These are phyloP conservation scores for Isatis tinctoria DNA, from an alignment of 345 rosid genomes.

Conservation along the genomic window DNA sequence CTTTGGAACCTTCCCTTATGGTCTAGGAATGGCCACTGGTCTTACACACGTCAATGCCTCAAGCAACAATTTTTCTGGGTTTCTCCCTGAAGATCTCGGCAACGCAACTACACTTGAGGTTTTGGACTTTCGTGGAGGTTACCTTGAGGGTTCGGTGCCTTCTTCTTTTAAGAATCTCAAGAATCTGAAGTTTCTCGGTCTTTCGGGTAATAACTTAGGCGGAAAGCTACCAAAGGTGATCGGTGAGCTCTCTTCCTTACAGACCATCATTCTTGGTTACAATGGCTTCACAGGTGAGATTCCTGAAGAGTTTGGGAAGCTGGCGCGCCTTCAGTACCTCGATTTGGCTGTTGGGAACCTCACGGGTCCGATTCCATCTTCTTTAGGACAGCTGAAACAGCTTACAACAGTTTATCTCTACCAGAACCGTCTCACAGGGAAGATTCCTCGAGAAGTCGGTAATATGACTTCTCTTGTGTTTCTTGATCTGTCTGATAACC, in stretches of 20 bases:
- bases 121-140: conserved; percentile 81
- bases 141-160: conserved; percentile 57
- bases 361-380: conserved; percentile 56
- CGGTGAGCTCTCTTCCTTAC: conserved; percentile 55
- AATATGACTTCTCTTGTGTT: conserved; percentile 49
- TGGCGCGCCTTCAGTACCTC: conserved; percentile 57
- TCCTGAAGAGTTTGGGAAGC: conserved; percentile 66
- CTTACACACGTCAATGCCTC: conserved; percentile 74
- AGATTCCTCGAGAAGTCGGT: conserved; percentile 60
- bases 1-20: conserved; percentile 65
- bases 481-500: conserved; percentile 72
- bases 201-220: conserved; percentile 67
- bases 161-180: conserved; percentile 49
- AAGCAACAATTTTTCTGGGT: conserved; percentile 77
- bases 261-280: conserved; percentile 69
- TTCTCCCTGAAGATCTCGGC: conserved; percentile 81
- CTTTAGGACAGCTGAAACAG: conserved; percentile 48
- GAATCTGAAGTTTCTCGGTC: conserved; percentile 65
- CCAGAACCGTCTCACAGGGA: conserved; percentile 55
- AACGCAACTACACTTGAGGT: conserved; percentile 58
- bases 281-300: conserved; percentile 61
- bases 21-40: conserved; percentile 64
- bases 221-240: conserved; percentile 58
- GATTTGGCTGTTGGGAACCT: conserved; percentile 73
- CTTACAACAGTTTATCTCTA: conserved; percentile 66